Conservation (phyloP, 192 early-diverging fungal genomes). For the Mortierella antarctica region DNA sequence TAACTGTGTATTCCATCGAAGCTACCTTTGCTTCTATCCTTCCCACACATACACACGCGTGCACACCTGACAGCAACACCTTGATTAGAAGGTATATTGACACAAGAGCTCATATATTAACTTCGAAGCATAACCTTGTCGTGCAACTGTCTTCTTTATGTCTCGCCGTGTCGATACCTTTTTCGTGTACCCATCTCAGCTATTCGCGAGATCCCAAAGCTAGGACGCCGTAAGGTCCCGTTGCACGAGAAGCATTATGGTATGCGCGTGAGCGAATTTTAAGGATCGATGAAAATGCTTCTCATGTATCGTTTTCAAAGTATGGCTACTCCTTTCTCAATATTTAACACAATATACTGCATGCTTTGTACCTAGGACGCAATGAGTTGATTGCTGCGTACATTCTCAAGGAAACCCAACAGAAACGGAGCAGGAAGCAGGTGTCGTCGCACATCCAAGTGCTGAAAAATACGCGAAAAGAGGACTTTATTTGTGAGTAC, state of each 20-base stretch:
- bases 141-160: conserved; percentile 7
- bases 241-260: conserved; percentile 64
- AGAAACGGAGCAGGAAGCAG: conserved; percentile 78
- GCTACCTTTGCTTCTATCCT: no score
- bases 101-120: no score
- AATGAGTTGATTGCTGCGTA: conserved; percentile 83
- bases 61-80: no score
- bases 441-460: conserved; percentile 86
- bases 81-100: no score
- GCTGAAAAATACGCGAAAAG: conserved; percentile 76
- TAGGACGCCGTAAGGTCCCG: conserved; percentile 62
- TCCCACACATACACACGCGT: no score
- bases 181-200: conserved; percentile 5
- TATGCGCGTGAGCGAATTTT: conserved; percentile 14
- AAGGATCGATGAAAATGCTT: not conserved
- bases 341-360: conserved; percentile 18
- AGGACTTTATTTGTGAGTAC: conserved; percentile 57
- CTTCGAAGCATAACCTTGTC: conserved; percentile 7
- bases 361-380: conserved; percentile 52
- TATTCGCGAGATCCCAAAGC: conserved; percentile 36
- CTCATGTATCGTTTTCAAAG: not conserved
- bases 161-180: not conserved
- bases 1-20: no score
- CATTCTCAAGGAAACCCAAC: conserved; percentile 73
- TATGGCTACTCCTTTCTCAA: not conserved